Evolutionary conservation across 2,329 filamentous ascomycete genomes (phyloP), one percentile per base, ranked within the genome.

Genomic region (Fusarium xyrophilum): DNA sequence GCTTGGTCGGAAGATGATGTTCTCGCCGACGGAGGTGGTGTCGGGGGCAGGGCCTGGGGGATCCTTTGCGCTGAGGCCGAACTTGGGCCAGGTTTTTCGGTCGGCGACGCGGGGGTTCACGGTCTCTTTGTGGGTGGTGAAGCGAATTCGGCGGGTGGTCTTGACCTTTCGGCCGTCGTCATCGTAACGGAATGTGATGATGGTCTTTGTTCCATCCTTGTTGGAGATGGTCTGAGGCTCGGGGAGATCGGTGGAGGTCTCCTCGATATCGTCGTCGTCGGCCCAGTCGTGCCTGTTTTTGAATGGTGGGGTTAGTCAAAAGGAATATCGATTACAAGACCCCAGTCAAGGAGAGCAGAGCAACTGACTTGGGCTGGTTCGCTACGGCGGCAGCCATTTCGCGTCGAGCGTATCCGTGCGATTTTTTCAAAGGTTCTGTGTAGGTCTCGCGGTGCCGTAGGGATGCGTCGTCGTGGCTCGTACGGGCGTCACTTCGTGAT

Each of bases 131-230:
- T 97, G 89, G 73, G 94, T 90, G 68, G 92, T 96, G 77, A 93
- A 93, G 79, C 94, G 93, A 83, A 98, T 95, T 75, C 94, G 93
- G 79, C 96, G 94, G 65, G 94, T 98, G 68, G 93, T 96, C 87
- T 98, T 98, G 78, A 98, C 92, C 82, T 97, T 97, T 81, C 96
- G 94, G 81, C 92, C 92, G 68, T 95, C 88, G 73, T 99, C 96
- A 84, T 97, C 95, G 84, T 93, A 89, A 76, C 89, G 88, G 85
- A 93, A 97, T 68, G 92, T 92, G 77, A 97, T 90, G 74, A 96
- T 91, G 47, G 96, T 99, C 84, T 97, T 97, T 76, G 93, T 97
- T 79, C 96, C 96, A 81, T 99, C 96, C 84, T 97, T 97, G 89
- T 99, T 98, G 79, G 91, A 91, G 79, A 93, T 95, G 74, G 95